Percentiles rank a stretch among this genome's conserved stretches.
Conservation (phyloP, 768 basidiomycete genomes). For the Lactifluus subvellereus region DNA sequence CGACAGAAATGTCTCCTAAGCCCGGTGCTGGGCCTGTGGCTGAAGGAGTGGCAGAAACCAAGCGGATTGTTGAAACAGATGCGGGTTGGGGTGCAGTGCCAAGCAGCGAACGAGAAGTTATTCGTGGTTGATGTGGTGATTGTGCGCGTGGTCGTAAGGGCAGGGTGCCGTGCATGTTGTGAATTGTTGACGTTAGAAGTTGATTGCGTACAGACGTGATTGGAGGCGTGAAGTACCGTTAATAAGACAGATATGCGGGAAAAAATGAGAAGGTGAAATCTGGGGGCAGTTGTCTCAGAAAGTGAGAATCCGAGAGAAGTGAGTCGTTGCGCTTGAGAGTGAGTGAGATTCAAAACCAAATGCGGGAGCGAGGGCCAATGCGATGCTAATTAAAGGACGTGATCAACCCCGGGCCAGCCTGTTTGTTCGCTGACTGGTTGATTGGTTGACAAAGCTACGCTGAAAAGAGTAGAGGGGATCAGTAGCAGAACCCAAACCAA, state of each 20-base stretch:
- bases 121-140: slow-evolving; percentile 23
- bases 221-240: slow-evolving; percentile 18
- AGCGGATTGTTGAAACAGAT: slow-evolving; percentile 55
- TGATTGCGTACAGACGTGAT: slow-evolving; percentile 6
- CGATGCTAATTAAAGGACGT: slow-evolving; percentile 1
- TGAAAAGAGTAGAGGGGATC: background rate
- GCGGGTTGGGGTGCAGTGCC: slow-evolving; percentile 29
- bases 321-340: slow-evolving; percentile 2
- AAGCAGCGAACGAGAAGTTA: slow-evolving; percentile 29
- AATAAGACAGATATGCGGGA: background rate
- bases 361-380: background rate
- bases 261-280: background rate
- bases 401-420: background rate
- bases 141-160: slow-evolving; percentile 19
- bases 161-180: slow-evolving; percentile 14
- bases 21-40: slow-evolving; percentile 36
- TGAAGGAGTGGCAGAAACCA: slow-evolving; percentile 63
- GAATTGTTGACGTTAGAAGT: background rate
- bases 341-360: slow-evolving; percentile 8
- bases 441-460: background rate
- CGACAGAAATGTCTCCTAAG: slow-evolving; percentile 27
- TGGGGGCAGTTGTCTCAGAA: background rate
- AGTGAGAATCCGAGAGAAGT: background rate
- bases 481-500: background rate
- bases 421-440: background rate